These are phyloP conservation scores for Gardenia jasminoides DNA, from an alignment of 257 asterid species.

Conservation along the genomic window DNA sequence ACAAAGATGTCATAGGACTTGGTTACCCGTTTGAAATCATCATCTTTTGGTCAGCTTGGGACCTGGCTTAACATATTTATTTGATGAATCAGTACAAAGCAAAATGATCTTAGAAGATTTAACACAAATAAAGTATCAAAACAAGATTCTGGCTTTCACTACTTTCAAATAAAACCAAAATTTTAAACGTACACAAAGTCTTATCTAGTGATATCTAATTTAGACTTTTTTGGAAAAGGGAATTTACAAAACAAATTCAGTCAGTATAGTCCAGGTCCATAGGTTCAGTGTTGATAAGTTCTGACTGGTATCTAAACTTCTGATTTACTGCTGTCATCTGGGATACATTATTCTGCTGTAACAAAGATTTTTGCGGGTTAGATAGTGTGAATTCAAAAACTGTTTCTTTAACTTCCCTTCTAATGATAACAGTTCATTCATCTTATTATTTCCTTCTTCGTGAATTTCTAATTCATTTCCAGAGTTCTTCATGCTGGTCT, in stretches of 20 bases:
- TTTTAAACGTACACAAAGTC: neutral
- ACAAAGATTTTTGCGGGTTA: neutral
- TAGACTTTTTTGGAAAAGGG: neutral
- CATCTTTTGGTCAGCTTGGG: neutral
- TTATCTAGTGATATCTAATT: too few relatives aligned
- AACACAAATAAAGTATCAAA: too few relatives aligned
- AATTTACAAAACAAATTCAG: neutral
- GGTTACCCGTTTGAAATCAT: neutral
- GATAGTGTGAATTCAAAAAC: neutral
- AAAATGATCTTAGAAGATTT: neutral
- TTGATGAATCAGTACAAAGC: neutral
- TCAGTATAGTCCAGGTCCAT: neutral
- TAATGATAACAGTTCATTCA: neutral
- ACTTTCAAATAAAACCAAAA: neutral
- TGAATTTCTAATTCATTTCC: neutral
- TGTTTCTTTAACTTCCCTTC: neutral
- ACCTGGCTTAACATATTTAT: too few relatives aligned
- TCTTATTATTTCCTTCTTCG: neutral
- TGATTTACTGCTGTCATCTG: neutral
- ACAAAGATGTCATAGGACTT: neutral
- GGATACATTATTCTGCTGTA: neutral
- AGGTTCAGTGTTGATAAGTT: neutral
- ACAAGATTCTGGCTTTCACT: neutral
- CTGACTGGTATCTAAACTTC: neutral
- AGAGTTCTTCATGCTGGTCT: slow-evolving; percentile 11